These are phyloP conservation scores for Cyclostephanos tholiformis DNA, from an alignment of 108 stramenopile species.

Conservation along the genomic window DNA sequence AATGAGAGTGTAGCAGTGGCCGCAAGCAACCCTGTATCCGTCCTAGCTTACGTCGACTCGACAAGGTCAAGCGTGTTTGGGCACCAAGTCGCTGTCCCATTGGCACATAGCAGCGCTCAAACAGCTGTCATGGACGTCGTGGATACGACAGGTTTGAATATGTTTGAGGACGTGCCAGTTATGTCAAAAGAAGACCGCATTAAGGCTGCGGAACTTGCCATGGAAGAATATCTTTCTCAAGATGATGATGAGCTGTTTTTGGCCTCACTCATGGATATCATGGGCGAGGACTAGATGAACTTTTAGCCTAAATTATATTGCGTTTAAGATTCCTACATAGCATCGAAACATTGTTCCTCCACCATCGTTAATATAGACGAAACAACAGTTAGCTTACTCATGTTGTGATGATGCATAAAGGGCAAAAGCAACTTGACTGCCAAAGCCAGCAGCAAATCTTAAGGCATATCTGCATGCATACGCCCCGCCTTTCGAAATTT, in stretches of 20 bases:
- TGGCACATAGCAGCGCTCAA: conserved; percentile 5
- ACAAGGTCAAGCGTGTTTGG: conserved; percentile 10
- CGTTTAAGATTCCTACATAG: no score
- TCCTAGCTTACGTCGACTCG: conserved; percentile 28
- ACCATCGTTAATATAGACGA: no score
- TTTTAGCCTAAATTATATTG: not conserved
- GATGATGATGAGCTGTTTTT: conserved; percentile 82
- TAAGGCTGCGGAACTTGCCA: conserved; percentile 57
- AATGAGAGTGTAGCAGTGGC: not conserved
- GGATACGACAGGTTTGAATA: conserved; percentile 8
- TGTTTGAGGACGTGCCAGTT: conserved; percentile 36
- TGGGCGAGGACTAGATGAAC: conserved; percentile 48
- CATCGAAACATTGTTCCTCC: no score
- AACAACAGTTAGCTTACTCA: conserved; percentile 28
- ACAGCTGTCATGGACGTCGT: not conserved
- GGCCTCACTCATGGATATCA: conserved; percentile 49
- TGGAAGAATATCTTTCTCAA: conserved; percentile 69
- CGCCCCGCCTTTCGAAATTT: conserved; percentile 89
- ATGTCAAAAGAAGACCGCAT: conserved; percentile 35
- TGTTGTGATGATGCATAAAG: conserved; percentile 84
- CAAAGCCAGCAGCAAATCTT: conserved; percentile 97
- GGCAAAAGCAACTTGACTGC: conserved; percentile 95
- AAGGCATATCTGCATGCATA: conserved; percentile 91
- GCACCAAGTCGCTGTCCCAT: not conserved
- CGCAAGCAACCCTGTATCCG: not conserved